phyloP scores from a whole-genome alignment of 2,329 filamentous ascomycete genomes.

The Fusarium sp. region DNA sequence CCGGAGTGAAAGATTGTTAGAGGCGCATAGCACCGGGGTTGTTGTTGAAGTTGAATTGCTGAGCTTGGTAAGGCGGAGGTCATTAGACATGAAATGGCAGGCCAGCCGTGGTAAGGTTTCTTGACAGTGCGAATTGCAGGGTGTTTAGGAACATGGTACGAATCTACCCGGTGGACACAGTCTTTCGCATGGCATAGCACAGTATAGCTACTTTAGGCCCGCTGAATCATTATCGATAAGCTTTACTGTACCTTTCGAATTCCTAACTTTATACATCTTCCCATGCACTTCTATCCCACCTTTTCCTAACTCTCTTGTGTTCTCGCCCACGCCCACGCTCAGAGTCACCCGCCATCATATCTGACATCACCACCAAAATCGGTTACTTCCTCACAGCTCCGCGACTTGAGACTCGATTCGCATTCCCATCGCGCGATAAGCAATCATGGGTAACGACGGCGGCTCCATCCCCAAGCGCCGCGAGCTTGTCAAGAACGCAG shows the following conservation, averaged over 20 bases:
- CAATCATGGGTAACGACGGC: conserved; percentile 94
- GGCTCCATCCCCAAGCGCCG: conserved; percentile 95
- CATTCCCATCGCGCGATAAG: conserved; percentile 3
- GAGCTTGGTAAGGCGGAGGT: conserved; percentile 41
- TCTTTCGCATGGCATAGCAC: no score
- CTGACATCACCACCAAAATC: not conserved
- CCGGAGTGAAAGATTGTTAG: conserved; percentile 28
- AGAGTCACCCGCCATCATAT: not conserved
- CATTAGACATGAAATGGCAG: conserved; percentile 34
- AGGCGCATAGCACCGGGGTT: conserved; percentile 40
- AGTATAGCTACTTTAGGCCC: not conserved
- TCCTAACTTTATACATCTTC: conserved; percentile 13
- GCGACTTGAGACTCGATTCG: not conserved
- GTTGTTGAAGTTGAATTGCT: conserved; percentile 36
- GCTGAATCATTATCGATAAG: conserved; percentile 39
- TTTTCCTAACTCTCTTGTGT: not conserved
- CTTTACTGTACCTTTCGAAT: no score
- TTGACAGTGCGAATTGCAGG: conserved; percentile 27
- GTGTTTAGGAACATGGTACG: accelerated
- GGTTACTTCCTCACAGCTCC: not conserved
- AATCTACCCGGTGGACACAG: accelerated
- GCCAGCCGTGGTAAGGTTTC: conserved; percentile 19
- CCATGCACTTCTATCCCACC: not conserved
- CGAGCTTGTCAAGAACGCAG: conserved; percentile 94
- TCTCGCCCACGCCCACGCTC: not conserved